Evolutionary conservation across 306 rosid species (phyloP), one percentile per base, ranked within the genome.

Genomic region (Rubus parviflorus): DNA sequence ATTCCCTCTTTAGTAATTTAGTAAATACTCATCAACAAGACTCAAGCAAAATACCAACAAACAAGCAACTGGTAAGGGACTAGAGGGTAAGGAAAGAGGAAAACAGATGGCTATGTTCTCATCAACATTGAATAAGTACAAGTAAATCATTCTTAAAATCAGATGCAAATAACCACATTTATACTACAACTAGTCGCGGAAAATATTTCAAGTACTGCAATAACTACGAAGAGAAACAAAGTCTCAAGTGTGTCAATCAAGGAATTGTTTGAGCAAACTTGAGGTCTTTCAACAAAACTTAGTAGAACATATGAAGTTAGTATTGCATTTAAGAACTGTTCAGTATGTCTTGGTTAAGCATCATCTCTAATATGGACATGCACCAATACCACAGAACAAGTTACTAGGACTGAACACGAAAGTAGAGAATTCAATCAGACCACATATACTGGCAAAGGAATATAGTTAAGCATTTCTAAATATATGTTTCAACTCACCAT

Each of bases 401-500:
- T 61, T 25, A 25, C 20, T 4, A 64, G 49, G 8, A 69, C 43
- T 70, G 45, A 17, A 70, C 16, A 17, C 7, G 7, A 30, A 15
- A 49, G 49, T 23, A 38, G 22, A 83, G 6, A 14, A 37, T 81
- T 17, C 45, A 51, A 52, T 11, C n/a, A 1, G n/a, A 17, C 8
- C 57, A 19, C 69, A 58, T 30, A 15, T 11, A 60, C 46, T 17
- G n/a, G 23, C 30, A 8, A 41, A 57, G 1, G 7, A 73, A 52
- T 46, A 63, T 30, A 77, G 15, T 17, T 56, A 42, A 60, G 38
- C 15, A 74, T 49, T 30, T 56, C 69, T 22, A 51, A 49, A 75
- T 76, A 46, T 60, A 74, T 63, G 78, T 64, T 74, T 75, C 48
- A 83, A 84, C 99, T 87, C 89, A 95, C 99, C 98, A 41, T 95